Base-by-base conservation (phyloP, 2,329 filamentous ascomycete species). In the Blastomyces gilchristii region DNA sequence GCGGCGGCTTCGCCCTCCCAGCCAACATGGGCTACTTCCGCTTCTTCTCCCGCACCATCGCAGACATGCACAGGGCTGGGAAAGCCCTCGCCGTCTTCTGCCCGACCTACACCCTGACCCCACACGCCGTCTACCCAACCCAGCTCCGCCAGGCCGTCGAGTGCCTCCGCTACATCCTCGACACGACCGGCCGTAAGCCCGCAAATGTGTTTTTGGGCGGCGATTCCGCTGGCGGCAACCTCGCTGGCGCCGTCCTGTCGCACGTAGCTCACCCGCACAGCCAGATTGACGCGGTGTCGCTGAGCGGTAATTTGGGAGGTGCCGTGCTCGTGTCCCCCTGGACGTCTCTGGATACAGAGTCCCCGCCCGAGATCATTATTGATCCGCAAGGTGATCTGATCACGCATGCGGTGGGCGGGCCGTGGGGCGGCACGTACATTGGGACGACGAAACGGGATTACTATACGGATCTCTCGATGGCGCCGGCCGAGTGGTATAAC, bases 321-420 rank as follows among this genome's bases (percentile, higher is more conserved):
- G 75, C 78, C 0, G 69, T 86, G 34, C 75, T 83, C 0, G 78
- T 85, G 47, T 81, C 78, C 0, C 84, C 84, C 0, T 87, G 85
- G 84, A 71, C 18, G 83, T 85, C 69, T 70, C 71, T 39, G 72
- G 71, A 0, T 69, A 76, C 16, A 75, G 77, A 43, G 69, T 74
- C 12, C 31, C 53, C 0, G 77, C 78, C 4, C 78, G 77, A 60
- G 67, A 68, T 25, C 67, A 70, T 7, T 84, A 85, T 65, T 73
- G 71, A 3, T 73, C 76, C 52, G 81, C 78, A 66, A n/a, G 61
- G 61, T 11, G 83, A 86, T 70, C 70, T 80, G 61, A 73, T 85
- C 37, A 71, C 76, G 16, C 64, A 67, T 0, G 65, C 64, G 0
- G 67, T 71, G 0, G 72, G 78, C 18, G 67, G 68, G 2, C 70